Base-by-base conservation (phyloP, 352 stramenopile species). In the Aphanomyces stellatus region DNA sequence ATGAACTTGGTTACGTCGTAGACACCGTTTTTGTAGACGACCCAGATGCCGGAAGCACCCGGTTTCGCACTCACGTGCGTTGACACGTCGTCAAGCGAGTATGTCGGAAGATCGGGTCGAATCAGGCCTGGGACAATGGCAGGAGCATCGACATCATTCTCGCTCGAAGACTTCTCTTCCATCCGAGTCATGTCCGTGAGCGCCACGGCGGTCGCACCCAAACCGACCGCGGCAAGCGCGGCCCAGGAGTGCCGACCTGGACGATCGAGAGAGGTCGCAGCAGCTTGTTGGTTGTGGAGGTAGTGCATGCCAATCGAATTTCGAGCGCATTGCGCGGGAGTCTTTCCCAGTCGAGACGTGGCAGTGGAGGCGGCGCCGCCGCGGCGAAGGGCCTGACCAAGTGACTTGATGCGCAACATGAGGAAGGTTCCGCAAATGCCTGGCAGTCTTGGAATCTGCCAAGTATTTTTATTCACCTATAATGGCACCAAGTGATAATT, bases 1-100 rank as follows among this genome's bases (percentile, higher is more conserved):
- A 99, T 89, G 74, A 99, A 99, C 65, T 96, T 80, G 4, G 96
- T 98, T 46, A 99, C 96, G 77, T 99, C 95, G 78, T 99, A 99
- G 17, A 99, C 95, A 40, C 91, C 87, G 68, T 94, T 77, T 19
- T 78, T 82, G 73, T 97, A 98, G 31, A 96, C 95, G 31, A 98
- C 93, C 91, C 94, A 99, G 49, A 88, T 85, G 53, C 91, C 82
- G 49, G n/a, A n/a, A n/a, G n/a, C n/a, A n/a, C 76, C 87, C 40
- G 80, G 85, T 56, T 88, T 78, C 27, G 78, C 76, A 15, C 79
- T 82, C 25, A 80, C 88, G 69, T 94, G 83, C 49, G 78, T 75
- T 60, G 90, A 78, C 48, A 94, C 83, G 22, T 91, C 74, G 3
- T 85, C 76, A 5, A 92, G 75, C 19, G 79, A 73, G 63, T 81